Evolutionary conservation across 2,329 filamentous ascomycete genomes (phyloP).

Genomic region (Gyromitra esculenta): DNA sequence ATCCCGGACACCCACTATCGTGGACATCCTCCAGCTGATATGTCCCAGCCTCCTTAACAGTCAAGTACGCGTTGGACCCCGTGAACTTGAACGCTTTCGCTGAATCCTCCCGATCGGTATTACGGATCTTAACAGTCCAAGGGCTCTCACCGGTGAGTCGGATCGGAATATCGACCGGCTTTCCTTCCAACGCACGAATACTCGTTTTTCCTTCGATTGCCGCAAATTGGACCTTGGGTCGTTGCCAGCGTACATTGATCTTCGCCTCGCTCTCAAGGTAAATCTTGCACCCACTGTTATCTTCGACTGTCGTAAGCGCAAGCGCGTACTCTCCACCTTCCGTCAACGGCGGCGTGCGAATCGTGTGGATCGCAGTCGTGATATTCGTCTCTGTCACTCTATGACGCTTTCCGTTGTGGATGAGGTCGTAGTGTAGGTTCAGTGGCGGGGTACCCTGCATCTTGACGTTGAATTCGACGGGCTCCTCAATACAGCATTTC

Average conservation of each 20-base stretch:
- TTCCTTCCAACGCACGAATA: slow-evolving; percentile 79
- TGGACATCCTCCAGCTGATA: slow-evolving; percentile 82
- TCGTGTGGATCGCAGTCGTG: slow-evolving; percentile 70
- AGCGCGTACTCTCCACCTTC: slow-evolving; percentile 91
- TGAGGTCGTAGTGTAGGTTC: slow-evolving; percentile 88
- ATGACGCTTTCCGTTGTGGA: slow-evolving; percentile 86
- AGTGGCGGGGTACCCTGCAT: slow-evolving; percentile 87
- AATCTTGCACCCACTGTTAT: slow-evolving; percentile 85
- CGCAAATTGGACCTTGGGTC: slow-evolving; percentile 86
- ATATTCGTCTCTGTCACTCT: slow-evolving; percentile 74
- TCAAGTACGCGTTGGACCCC: slow-evolving; percentile 74
- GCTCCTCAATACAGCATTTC: slow-evolving; percentile 83
- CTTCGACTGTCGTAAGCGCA: slow-evolving; percentile 84
- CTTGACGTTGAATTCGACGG: slow-evolving; percentile 76
- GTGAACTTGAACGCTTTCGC: slow-evolving; percentile 65
- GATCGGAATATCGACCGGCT: slow-evolving; percentile 77
- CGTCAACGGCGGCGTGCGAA: slow-evolving; percentile 77
- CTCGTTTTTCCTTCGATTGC: slow-evolving; percentile 81
- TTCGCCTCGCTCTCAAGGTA: slow-evolving; percentile 84
- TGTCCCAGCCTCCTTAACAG: slow-evolving; percentile 73
- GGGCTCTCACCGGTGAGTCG: slow-evolving; percentile 85
- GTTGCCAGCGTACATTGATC: slow-evolving; percentile 86
- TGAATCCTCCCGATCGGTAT: slow-evolving; percentile 67
- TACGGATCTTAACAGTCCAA: slow-evolving; percentile 81
- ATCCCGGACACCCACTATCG: slow-evolving; percentile 83